Evolutionary conservation across 177 flowering plant genomes (phyloP).

Genomic region (Vitis hybrid): DNA sequence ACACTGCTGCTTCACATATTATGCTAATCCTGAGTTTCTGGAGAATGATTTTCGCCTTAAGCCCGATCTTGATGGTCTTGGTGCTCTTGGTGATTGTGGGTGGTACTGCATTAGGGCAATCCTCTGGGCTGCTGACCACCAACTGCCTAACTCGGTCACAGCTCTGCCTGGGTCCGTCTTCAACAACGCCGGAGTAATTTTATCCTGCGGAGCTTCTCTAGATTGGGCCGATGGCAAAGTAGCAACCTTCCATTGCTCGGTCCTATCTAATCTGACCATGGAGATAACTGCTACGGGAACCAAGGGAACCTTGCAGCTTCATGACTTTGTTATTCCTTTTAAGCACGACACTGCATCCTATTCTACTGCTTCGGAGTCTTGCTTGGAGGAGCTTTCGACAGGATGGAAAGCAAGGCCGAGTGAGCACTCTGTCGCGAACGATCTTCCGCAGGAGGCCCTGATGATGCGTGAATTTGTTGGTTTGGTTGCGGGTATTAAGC

Average conservation of each 20-base stretch:
- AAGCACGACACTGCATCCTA: slow-evolving; percentile 51
- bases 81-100: slow-evolving; percentile 84
- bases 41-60: slow-evolving; percentile 77
- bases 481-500: slow-evolving; percentile 48
- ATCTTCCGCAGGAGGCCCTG: slow-evolving; percentile 80
- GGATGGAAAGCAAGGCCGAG: slow-evolving; percentile 53
- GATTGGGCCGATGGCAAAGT: slow-evolving; percentile 69
- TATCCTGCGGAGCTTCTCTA: slow-evolving; percentile 71
- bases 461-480: slow-evolving; percentile 77
- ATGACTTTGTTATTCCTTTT: slow-evolving; percentile 64
- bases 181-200: slow-evolving; percentile 65
- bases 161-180: slow-evolving; percentile 50
- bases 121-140: slow-evolving; percentile 59
- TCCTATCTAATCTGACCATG: slow-evolving; percentile 59
- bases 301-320: slow-evolving; percentile 53
- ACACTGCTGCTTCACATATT: slow-evolving; percentile 44
- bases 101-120: slow-evolving; percentile 81
- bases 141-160: slow-evolving; percentile 64
- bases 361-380: slow-evolving; percentile 22
- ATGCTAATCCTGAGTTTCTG: slow-evolving; percentile 52
- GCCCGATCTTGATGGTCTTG: slow-evolving; percentile 82
- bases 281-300: slow-evolving; percentile 63
- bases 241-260: slow-evolving; percentile 78
- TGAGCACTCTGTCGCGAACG: slow-evolving; percentile 37
- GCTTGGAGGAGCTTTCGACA: slow-evolving; percentile 40